Conservation (phyloP, 2,329 filamentous ascomycete genomes). For the Dactylellina leptospora region DNA sequence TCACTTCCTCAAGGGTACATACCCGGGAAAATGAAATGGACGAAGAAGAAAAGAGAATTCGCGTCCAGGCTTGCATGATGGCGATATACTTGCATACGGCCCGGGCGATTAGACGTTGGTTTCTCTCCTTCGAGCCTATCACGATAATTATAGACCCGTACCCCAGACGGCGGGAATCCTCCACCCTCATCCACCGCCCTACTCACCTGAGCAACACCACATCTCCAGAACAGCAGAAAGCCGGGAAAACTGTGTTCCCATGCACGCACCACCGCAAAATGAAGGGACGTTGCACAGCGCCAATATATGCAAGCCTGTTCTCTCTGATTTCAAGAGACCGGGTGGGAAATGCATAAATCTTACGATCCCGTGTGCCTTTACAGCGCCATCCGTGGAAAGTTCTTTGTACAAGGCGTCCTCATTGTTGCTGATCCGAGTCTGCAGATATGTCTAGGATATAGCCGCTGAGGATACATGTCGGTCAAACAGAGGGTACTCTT, state of each 20-base stretch:
- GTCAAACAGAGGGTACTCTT: neutral
- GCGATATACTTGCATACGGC: slow-evolving; percentile 25
- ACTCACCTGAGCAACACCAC: neutral
- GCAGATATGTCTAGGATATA: slow-evolving; percentile 12
- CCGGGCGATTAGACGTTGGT: slow-evolving; percentile 24
- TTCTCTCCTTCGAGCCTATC: neutral
- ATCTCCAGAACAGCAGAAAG: slow-evolving; percentile 1
- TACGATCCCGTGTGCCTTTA: too few species aligned
- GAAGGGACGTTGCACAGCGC: slow-evolving; percentile 37
- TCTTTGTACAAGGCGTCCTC: too few species aligned
- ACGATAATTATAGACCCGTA: neutral
- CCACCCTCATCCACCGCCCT: neutral
- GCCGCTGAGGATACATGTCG: slow-evolving; percentile 26
- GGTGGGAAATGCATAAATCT: too few species aligned
- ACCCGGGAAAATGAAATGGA: neutral
- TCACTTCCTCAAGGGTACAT: neutral
- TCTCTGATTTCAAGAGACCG: too few species aligned
- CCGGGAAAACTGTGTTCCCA: neutral
- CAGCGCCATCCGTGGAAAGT: too few species aligned
- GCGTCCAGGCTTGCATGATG: slow-evolving; percentile 13
- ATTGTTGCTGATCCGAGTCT: neutral
- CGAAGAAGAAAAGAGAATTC: neutral
- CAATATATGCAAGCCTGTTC: slow-evolving; percentile 13
- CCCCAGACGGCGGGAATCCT: neutral
- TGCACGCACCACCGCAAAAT: slow-evolving; percentile 20